Base-by-base conservation (phyloP, 169 alveolate species). In the Miamiensis avidus region DNA sequence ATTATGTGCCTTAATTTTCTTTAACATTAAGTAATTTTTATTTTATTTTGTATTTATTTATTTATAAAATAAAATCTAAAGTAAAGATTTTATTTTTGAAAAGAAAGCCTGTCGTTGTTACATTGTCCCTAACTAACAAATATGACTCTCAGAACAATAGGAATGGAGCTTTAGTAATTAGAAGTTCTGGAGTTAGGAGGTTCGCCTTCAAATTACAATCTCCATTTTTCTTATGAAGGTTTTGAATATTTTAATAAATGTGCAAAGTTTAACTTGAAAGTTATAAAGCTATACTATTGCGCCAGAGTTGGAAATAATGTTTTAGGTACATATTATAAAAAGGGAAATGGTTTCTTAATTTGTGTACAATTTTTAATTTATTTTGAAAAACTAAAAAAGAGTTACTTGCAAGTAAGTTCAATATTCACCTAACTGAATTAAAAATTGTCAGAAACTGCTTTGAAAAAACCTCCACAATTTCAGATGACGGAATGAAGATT, bases 381-480 rank as follows among this genome's bases (percentile, higher is more conserved):
- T 49, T 49, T 49, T n/a, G n/a, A n/a, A n/a, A n/a, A n/a, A n/a
- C n/a, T n/a, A n/a, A n/a, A 11, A 11, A 11, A 27, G 82, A 89
- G 29, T 74, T 88, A 26, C 31, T 92, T 15, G 86, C 87, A 15
- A 31, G 79, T 20, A 84, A 86, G 27, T 88, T 86, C 28, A 81
- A 82, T 25, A 86, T 76, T 29, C 82, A 64, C 1, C 81, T 92
- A 65, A 82, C 69, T n/a, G 90, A 89, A 31, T 87, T 92, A 34
- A 65, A 86, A 0, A 81, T 92, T 1, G 82, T 87, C 0, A 88
- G 96, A 69, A 92, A 89, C 82, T 89, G 88, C 34, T 92, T 90
- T 79, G 96, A 92, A 75, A 89, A 88, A 76, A 82, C 87, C 34
- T 94, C 96, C 20, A 92, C 87, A 77, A 90, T 92, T n/a, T 83